Evolutionary conservation across 2,329 filamentous ascomycete genomes (phyloP).

Genomic region (Botrytis pseudocinerea): DNA sequence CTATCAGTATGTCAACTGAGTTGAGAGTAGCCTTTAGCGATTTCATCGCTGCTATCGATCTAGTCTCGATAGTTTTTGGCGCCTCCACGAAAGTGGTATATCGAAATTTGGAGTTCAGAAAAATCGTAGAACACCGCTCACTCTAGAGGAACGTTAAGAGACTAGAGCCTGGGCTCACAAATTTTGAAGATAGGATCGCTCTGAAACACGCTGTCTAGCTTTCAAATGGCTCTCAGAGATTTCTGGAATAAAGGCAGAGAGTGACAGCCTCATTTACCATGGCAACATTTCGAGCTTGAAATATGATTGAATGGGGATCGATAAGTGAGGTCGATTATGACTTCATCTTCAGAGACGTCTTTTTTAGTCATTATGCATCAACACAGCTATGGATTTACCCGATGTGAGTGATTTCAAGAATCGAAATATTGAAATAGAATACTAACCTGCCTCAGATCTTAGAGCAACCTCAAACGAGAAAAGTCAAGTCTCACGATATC

Average conservation of each 20-base stretch:
- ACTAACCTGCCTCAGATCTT: constrained; percentile 1
- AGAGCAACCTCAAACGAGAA: constrained; percentile 20
- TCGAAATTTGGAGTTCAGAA: constrained; percentile 30
- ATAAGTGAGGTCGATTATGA: constrained; percentile 38
- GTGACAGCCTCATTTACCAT: constrained; percentile 34
- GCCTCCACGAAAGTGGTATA: constrained; percentile 28
- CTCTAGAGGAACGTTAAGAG: constrained; percentile 36
- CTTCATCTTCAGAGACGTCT: constrained; percentile 33
- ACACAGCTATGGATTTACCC: constrained; percentile 39
- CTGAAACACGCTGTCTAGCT: constrained; percentile 35
- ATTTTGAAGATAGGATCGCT: constrained; percentile 31
- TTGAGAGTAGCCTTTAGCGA: constrained; percentile 36
- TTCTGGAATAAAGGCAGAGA: constrained; percentile 38
- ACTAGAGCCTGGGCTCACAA: constrained; percentile 34
- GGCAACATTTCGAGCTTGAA: constrained; percentile 27
- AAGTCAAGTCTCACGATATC: background rate
- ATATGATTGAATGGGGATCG: constrained; percentile 33
- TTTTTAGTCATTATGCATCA: constrained; percentile 35
- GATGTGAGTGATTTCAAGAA: constrained; percentile 28
- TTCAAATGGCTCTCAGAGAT: constrained; percentile 36
- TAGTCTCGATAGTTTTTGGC: constrained; percentile 33
- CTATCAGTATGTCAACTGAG: constrained; percentile 1
- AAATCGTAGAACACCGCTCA: constrained; percentile 29
- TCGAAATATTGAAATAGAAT: background rate
- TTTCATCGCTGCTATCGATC: constrained; percentile 36